A percentile compares a stretch with the other conserved stretches of the same genome.
Conservation (phyloP, 2,329 filamentous ascomycete genomes). For the Scopulariopsis brevicaulis region DNA sequence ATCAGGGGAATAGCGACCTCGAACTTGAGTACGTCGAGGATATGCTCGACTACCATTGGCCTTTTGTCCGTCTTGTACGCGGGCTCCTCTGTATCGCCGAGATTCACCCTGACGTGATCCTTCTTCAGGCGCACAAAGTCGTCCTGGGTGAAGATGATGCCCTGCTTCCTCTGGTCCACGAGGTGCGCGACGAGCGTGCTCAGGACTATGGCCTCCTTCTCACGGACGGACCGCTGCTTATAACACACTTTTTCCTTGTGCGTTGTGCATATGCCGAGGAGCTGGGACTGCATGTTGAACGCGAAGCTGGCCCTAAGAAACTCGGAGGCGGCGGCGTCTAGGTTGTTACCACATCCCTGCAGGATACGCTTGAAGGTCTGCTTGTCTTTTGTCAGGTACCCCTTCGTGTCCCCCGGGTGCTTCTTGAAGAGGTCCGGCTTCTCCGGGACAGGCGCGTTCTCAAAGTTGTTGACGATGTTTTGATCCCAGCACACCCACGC, state of each 20-base stretch:
- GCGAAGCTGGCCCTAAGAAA: constrained; percentile 42
- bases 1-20: constrained; percentile 32
- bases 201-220: constrained; percentile 30
- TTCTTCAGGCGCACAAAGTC: constrained; percentile 21
- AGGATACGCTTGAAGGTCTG: constrained; percentile 6
- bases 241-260: constrained; percentile 56
- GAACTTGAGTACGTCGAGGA: constrained; percentile 54
- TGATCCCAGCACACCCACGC: constrained; percentile 70
- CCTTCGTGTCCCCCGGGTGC: constrained; percentile 13
- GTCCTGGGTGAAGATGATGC: constrained; percentile 31
- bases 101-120: neutral
- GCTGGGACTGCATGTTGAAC: constrained; percentile 43
- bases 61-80: constrained; percentile 28
- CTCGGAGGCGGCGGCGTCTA: constrained; percentile 15
- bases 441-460: constrained; percentile 33
- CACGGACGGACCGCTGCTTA: constrained; percentile 35
- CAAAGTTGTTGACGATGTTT: constrained; percentile 53
- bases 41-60: constrained; percentile 22
- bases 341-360: constrained; percentile 15
- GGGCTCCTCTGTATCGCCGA: constrained; percentile 19
- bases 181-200: constrained; percentile 40
- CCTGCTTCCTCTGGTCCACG: constrained; percentile 47
- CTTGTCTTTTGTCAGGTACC: constrained; percentile 37
- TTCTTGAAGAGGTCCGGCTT: constrained; percentile 27
- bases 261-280: constrained; percentile 53